Evolutionary conservation across 768 basidiomycete species (phyloP).

Genomic region (Phylloporus sp.): DNA sequence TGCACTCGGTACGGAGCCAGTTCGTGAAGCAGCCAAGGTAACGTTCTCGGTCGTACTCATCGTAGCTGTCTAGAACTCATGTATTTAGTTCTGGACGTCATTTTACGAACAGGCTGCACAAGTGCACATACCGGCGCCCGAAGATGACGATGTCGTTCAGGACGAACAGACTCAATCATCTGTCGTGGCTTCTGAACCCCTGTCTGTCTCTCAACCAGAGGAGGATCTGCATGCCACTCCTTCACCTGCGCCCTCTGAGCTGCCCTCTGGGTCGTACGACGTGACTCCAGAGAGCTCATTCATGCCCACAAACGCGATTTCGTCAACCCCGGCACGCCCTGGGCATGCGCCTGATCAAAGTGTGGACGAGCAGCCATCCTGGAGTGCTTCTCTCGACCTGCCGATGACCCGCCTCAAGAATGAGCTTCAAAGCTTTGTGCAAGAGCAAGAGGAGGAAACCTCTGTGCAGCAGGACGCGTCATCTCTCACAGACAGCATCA

Average conservation of each 20-base stretch:
- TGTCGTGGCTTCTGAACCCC: slow-evolving; percentile 12
- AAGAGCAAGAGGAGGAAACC: slow-evolving; percentile 36
- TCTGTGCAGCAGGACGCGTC: slow-evolving; percentile 18
- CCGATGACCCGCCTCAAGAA: slow-evolving; percentile 66
- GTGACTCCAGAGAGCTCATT: slow-evolving; percentile 68
- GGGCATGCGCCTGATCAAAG: slow-evolving; percentile 34
- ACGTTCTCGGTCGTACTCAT: slow-evolving; percentile 18
- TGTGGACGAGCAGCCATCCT: slow-evolving; percentile 53
- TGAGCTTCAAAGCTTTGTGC: slow-evolving; percentile 54
- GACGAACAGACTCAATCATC: slow-evolving; percentile 43
- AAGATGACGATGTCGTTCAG: slow-evolving; percentile 58
- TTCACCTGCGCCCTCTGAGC: slow-evolving; percentile 10
- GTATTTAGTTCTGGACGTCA: slow-evolving; percentile 83
- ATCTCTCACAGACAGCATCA: slow-evolving; percentile 24
- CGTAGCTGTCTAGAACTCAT: neutral
- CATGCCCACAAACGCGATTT: slow-evolving; percentile 65
- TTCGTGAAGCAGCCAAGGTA: slow-evolving; percentile 87
- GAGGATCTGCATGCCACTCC: slow-evolving; percentile 6
- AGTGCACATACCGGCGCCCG: slow-evolving; percentile 73
- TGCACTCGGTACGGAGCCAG: slow-evolving; percentile 81
- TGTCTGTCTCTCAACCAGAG: slow-evolving; percentile 10
- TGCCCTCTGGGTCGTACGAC: slow-evolving; percentile 24
- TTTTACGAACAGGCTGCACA: slow-evolving; percentile 96
- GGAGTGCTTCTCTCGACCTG: slow-evolving; percentile 71
- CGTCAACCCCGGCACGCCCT: slow-evolving; percentile 69